These are phyloP conservation scores for Penicillium sclerotiorum DNA, from an alignment of 2,329 filamentous ascomycete species.

Conservation along the genomic window DNA sequence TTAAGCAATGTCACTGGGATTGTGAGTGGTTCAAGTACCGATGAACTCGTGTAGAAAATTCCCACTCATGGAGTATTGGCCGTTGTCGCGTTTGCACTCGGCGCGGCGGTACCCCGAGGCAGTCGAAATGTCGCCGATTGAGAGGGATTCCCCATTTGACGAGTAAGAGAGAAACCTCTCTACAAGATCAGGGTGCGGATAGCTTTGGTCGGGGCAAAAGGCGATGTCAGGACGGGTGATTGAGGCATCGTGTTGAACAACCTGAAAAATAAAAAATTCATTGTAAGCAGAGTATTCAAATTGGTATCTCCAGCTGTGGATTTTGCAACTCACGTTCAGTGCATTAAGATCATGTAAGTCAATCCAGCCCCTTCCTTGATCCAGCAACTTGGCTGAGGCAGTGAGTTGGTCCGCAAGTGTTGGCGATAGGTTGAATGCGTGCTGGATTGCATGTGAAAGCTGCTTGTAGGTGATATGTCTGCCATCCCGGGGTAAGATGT, in stretches of 20 bases:
- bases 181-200: not conserved
- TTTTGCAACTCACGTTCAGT: not conserved
- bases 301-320: not conserved
- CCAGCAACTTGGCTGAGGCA: not conserved
- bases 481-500: not conserved
- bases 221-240: not conserved
- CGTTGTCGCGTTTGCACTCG: not conserved
- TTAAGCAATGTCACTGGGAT: not conserved
- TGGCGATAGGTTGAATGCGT: not conserved
- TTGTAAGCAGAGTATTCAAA: not conserved
- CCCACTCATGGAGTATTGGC: constrained; percentile 1
- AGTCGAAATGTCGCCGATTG: not conserved
- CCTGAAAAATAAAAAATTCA: not conserved
- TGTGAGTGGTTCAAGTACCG: not conserved
- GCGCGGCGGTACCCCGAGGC: not conserved
- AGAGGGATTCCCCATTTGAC: not conserved
- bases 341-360: not conserved
- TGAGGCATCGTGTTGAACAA: not conserved
- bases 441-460: not conserved
- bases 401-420: not conserved
- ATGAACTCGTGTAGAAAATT: not conserved
- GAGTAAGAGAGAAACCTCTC: not conserved
- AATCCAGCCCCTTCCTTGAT: not conserved
- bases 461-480: not conserved
- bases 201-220: constrained; percentile 1